Evolutionary conservation across 2,329 filamentous ascomycete genomes (phyloP).

Genomic region (Acephala macrosclerotiorum): DNA sequence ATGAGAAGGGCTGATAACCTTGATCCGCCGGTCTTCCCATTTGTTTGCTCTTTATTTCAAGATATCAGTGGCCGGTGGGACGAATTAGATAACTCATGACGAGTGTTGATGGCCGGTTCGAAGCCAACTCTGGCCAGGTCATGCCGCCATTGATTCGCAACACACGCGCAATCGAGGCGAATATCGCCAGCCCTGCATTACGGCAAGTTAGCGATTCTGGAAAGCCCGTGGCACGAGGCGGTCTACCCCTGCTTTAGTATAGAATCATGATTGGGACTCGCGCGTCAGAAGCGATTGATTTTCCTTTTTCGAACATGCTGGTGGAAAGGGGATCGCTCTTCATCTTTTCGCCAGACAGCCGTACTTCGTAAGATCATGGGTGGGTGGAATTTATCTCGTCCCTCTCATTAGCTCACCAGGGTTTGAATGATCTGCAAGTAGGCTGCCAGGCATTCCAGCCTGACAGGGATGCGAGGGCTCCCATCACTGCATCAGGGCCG

Average conservation of each 20-base stretch:
- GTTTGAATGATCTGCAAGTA: background rate
- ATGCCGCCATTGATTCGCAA: background rate
- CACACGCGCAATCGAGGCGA: background rate
- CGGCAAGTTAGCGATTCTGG: background rate
- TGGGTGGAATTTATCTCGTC: background rate
- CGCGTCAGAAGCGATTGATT: background rate
- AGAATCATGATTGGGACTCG: background rate
- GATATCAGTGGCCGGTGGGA: background rate
- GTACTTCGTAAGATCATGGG: background rate
- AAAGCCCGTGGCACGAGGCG: slow-evolving; percentile 2
- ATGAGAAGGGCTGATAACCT: background rate
- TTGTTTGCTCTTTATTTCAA: background rate
- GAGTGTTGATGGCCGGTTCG: background rate
- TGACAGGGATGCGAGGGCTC: background rate
- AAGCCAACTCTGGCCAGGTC: background rate
- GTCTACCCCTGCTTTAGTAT: background rate
- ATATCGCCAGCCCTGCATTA: slow-evolving; percentile 1
- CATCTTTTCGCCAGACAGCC: background rate
- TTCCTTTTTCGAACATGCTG: background rate
- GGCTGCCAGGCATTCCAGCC: background rate
- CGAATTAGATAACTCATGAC: background rate
- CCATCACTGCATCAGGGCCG: background rate
- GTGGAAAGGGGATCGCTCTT: background rate
- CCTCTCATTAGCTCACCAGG: background rate
- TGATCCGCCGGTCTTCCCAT: background rate